Evolutionary conservation across 148 eudicot genomes (phyloP), one percentile per base, ranked within the genome.

Genomic region (Chenopodium formosanum): DNA sequence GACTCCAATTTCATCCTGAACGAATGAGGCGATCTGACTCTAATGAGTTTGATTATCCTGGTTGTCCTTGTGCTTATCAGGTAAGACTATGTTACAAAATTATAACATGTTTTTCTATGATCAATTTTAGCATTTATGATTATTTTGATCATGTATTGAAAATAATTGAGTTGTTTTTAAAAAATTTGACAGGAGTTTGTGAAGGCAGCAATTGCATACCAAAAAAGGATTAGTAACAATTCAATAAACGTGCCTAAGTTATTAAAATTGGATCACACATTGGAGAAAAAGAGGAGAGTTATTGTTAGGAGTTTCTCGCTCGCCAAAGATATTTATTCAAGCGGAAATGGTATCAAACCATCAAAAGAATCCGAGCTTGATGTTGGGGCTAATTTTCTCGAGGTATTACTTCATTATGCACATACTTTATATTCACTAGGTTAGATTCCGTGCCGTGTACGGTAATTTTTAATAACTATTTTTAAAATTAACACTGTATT

Each of bases 1-100:
- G 97, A 23, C 88, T 93, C 32, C 98, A 95, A 47, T 95, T 95
- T 80, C 98, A 93, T 84, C 98, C 98, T 0, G 98, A 95, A 84
- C 80, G 98, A 9, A 95, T 95, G 97, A 86, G 95, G 82, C 44
- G 37, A 12, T 65, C 83, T 0, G 82, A 85, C 72, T 88, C 92
- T 0, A 91, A 91, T 29, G 91, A 90, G 29, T 93, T 95, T 68
- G 96, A 95, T 83, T 92, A 91, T 69, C 91, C 91, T 0, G 98
- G 98, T 52, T 95, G 98, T 78, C 89, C 95, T 0, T 83, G 84
- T 86, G 95, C 91, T 44, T 93, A 95, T 82, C 85, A 90, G 98
- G 98, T 92, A 19, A 44, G 70, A 23, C 48, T 12, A n/a, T 20
- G 32, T 31, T 31, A 31, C 2, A 31, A 2, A 16, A 58, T 17